Base-by-base conservation (phyloP, 306 rosid genomes). In the Sindora glabra region DNA sequence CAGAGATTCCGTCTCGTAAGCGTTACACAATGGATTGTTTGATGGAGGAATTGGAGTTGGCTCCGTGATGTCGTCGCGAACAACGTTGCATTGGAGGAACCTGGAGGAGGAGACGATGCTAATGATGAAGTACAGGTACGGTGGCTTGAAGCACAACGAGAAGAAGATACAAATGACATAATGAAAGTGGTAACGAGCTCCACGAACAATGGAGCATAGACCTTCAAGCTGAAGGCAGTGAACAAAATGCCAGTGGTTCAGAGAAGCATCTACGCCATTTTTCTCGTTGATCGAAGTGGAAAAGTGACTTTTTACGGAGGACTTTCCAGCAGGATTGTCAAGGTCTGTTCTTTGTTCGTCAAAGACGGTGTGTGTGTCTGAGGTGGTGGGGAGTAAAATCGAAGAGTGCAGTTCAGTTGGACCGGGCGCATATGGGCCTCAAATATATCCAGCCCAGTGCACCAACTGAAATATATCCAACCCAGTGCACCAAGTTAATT, bases 61-160 rank as follows among this genome's bases (percentile, higher is more conserved):
- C 1, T 24, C 15, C 0, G 13, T 2, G 4, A 19, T 12, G 12
- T 48, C 3, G 21, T 1, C 30, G 22, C 29, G 42, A 10, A 36
- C 9, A 54, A 30, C 0, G 14, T 33, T 12, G 34, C 29, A 47
- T 11, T 22, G 66, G 11, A 72, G 78, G 77, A 83, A 77, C 17
- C 76, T 64, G n/a, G 89, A 81, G 48, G 89, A 78, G 33, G 74
- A 90, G 8, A 57, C 77, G 62, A 92, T 86, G 77, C 68, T 54
- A 70, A 92, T 72, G 73, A 85, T 25, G 25, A 92, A 4, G 57
- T 55, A 89, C 48, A 92, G 62, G 46, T 80, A 92, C 1, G 90
- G 99, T 42, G 96, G 99, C 13, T 71, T 59, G 75, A 89, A 70
- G 70, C 84, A 89, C n/a, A 80, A 34, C 38, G 62, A 64, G 24